Evolutionary conservation across 495 filamentous ascomycete genomes (phyloP).

Genomic region (Parathielavia hyrcaniae): DNA sequence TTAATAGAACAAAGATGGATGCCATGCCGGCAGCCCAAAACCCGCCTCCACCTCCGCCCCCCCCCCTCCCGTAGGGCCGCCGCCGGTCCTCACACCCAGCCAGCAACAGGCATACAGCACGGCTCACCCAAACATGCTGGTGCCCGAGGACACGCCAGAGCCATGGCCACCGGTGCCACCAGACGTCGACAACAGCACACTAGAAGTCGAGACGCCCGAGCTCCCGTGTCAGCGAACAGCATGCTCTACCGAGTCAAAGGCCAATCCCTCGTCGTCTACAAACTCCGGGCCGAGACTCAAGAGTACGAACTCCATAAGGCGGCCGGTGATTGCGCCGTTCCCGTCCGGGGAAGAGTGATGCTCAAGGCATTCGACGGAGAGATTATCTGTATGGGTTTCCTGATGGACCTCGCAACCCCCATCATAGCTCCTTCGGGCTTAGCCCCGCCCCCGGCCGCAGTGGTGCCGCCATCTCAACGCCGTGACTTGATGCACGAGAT

Average conservation of each 20-base stretch:
- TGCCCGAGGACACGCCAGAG: conserved; percentile 1
- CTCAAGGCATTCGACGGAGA: background rate
- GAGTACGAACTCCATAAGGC: conserved; percentile 14
- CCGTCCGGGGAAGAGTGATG: conserved; percentile 3
- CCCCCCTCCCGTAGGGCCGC: too few species aligned
- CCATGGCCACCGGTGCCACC: conserved; percentile 8
- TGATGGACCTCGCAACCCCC: conserved; percentile 11
- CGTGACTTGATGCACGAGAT: conserved; percentile 12
- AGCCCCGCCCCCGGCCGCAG: background rate
- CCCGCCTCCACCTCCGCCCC: too few species aligned
- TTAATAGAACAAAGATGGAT: too few species aligned
- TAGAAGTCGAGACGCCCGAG: conserved; percentile 4
- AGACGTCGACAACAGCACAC: background rate
- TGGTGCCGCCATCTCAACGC: conserved; percentile 2
- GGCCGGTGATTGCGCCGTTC: conserved; percentile 8
- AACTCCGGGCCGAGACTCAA: background rate
- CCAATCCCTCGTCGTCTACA: background rate
- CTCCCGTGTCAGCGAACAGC: too few species aligned
- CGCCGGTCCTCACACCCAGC: too few species aligned
- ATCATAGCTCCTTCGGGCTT: background rate
- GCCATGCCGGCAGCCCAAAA: too few species aligned
- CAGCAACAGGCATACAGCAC: too few species aligned
- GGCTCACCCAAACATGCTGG: too few species aligned
- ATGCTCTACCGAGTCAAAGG: conserved; percentile 10
- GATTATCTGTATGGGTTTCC: background rate